Evolutionary conservation across 352 stramenopile genomes (phyloP).

Genomic region (Pythium utonaiense): DNA sequence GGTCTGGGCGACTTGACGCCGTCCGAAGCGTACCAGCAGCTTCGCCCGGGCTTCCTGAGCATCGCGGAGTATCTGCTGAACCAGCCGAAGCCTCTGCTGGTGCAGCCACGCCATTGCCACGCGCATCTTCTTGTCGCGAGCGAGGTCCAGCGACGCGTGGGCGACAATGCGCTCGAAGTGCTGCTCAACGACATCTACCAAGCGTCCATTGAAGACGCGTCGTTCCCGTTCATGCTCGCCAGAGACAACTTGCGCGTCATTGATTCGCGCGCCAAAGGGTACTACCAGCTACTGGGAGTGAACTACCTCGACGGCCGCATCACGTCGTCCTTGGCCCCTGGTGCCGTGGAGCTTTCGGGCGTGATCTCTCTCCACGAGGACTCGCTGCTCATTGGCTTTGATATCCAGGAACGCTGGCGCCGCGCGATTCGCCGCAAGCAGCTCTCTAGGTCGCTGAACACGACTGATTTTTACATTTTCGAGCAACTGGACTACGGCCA

Average conservation of each 20-base stretch:
- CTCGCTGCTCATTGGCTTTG: constrained; percentile 48
- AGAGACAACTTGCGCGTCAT: constrained; percentile 50
- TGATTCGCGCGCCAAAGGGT: constrained; percentile 33
- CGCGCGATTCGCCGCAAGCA: constrained; percentile 57
- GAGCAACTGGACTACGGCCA: constrained; percentile 46
- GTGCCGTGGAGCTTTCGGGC: constrained; percentile 50
- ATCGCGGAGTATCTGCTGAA: constrained; percentile 32
- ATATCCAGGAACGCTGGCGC: constrained; percentile 63
- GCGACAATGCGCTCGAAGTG: constrained; percentile 21
- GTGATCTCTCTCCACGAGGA: constrained; percentile 49
- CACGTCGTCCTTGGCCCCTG: constrained; percentile 42
- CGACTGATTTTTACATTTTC: constrained; percentile 59
- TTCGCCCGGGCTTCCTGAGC: constrained; percentile 42
- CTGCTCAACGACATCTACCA: constrained; percentile 34
- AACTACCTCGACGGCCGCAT: constrained; percentile 63
- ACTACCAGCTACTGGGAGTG: constrained; percentile 53
- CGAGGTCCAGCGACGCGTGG: constrained; percentile 25
- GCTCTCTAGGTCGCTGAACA: constrained; percentile 54
- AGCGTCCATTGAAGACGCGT: constrained; percentile 39
- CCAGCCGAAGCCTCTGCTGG: constrained; percentile 21
- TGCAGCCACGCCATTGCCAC: constrained; percentile 53
- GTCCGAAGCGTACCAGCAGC: constrained; percentile 36
- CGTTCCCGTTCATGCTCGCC: constrained; percentile 55
- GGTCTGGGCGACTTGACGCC: constrained; percentile 25
- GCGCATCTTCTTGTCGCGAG: constrained; percentile 33